These are phyloP conservation scores for Neolentinus lepideus DNA, from an alignment of 1,284 basidiomycete genomes.

Conservation along the genomic window DNA sequence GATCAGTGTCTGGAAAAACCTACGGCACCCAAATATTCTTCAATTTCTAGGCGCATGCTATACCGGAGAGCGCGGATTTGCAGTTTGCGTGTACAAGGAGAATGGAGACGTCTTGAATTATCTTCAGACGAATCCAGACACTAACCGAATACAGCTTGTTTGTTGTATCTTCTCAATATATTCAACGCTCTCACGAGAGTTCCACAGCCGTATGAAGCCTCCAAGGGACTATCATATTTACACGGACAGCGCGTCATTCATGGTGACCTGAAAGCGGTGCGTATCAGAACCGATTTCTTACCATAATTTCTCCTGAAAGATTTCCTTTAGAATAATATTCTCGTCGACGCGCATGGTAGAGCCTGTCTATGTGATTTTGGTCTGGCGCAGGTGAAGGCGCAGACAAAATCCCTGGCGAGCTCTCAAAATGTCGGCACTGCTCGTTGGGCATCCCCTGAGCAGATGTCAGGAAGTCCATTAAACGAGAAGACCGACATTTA, in stretches of 20 bases:
- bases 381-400: constrained; percentile 7
- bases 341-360: constrained; percentile 8
- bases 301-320: not conserved
- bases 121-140: constrained; percentile 6
- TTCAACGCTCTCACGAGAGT: not conserved
- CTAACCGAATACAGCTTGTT: constrained; percentile 7
- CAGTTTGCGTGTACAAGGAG: constrained; percentile 7
- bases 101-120: constrained; percentile 6
- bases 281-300: not conserved
- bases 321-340: constrained; percentile 11
- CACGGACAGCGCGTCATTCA: constrained; percentile 10
- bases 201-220: constrained; percentile 10
- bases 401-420: not conserved
- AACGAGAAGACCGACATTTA: constrained; percentile 10
- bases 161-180: not conserved
- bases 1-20: constrained; percentile 10
- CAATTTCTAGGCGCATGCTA: constrained; percentile 6
- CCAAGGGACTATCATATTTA: constrained; percentile 10
- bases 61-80: constrained; percentile 3
- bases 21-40: constrained; percentile 9
- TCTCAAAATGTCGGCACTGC: constrained; percentile 4
- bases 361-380: constrained; percentile 14
- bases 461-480: not conserved
- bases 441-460: constrained; percentile 12
- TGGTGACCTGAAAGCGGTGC: constrained; percentile 13